Conservation (phyloP, 2,329 filamentous ascomycete genomes). For the Fusarium hostae region DNA sequence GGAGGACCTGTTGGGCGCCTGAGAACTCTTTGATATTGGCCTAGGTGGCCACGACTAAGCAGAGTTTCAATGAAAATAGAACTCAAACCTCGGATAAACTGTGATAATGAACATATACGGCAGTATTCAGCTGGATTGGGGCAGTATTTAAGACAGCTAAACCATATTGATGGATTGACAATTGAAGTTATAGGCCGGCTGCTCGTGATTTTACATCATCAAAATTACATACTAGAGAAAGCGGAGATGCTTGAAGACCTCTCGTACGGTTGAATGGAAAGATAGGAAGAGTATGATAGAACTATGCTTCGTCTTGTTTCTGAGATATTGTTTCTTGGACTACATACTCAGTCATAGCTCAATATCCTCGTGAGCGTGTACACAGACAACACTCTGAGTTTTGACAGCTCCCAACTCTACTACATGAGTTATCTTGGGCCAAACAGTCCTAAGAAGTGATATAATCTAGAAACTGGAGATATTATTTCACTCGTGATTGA, state of each 20-base stretch:
- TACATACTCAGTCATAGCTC: no score
- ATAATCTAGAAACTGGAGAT: no score
- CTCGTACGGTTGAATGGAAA: rapidly evolving
- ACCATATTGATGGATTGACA: background rate
- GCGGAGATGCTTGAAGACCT: rapidly evolving
- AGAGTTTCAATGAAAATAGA: background rate
- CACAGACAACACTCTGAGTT: background rate
- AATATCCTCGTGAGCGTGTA: background rate
- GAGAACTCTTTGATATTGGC: background rate
- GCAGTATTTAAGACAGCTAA: rapidly evolving
- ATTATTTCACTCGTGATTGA: no score
- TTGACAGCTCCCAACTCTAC: rapidly evolving
- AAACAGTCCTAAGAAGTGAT: rapidly evolving
- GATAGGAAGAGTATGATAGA: rapidly evolving
- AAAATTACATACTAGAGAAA: background rate
- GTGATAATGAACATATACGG: background rate
- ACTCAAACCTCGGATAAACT: background rate
- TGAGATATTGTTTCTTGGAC: background rate
- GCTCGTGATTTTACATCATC: background rate
- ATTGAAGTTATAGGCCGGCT: background rate
- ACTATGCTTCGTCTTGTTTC: rapidly evolving
- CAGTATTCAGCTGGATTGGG: no score
- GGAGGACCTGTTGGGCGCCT: background rate
- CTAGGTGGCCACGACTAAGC: background rate
- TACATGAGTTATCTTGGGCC: rapidly evolving